A percentile compares a stretch with the other conserved stretches of the same genome.
Conservation (phyloP, 2,329 filamentous ascomycete species). For the Phaeosphaeria sp. region DNA sequence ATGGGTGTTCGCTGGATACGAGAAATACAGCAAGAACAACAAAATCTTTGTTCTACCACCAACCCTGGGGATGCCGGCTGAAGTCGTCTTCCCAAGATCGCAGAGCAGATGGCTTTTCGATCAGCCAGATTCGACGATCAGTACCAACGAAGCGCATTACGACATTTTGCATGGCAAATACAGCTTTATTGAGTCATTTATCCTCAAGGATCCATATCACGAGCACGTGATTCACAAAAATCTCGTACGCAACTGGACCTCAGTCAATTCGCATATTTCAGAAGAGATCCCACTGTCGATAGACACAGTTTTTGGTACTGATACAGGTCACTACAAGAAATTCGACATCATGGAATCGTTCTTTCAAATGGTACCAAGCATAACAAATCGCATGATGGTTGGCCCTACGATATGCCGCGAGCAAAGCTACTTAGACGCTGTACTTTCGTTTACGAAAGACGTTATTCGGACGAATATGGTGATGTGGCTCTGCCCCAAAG, state of each 20-base stretch:
- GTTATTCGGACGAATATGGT: slow-evolving; percentile 49
- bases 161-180: slow-evolving; percentile 50
- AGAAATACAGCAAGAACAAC: slow-evolving; percentile 31
- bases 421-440: slow-evolving; percentile 55
- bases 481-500: slow-evolving; percentile 55
- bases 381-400: slow-evolving; percentile 56
- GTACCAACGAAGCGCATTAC: slow-evolving; percentile 45
- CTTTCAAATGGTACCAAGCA: slow-evolving; percentile 47
- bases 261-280: slow-evolving; percentile 45
- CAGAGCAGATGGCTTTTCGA: slow-evolving; percentile 52
- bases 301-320: slow-evolving; percentile 44
- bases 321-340: slow-evolving; percentile 48
- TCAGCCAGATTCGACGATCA: slow-evolving; percentile 52
- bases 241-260: slow-evolving; percentile 49
- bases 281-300: slow-evolving; percentile 48
- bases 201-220: slow-evolving; percentile 50
- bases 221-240: slow-evolving; percentile 51
- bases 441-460: slow-evolving; percentile 59
- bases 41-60: slow-evolving; percentile 36
- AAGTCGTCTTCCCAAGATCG: slow-evolving; percentile 44
- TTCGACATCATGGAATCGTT: slow-evolving; percentile 47
- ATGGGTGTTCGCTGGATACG: slow-evolving; percentile 31
- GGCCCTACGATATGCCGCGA: slow-evolving; percentile 56
- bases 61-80: slow-evolving; percentile 29
- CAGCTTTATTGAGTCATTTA: slow-evolving; percentile 43